phyloP scores from a whole-genome alignment of 2,329 filamentous ascomycete species.

The Trichoderma oligosporum region DNA sequence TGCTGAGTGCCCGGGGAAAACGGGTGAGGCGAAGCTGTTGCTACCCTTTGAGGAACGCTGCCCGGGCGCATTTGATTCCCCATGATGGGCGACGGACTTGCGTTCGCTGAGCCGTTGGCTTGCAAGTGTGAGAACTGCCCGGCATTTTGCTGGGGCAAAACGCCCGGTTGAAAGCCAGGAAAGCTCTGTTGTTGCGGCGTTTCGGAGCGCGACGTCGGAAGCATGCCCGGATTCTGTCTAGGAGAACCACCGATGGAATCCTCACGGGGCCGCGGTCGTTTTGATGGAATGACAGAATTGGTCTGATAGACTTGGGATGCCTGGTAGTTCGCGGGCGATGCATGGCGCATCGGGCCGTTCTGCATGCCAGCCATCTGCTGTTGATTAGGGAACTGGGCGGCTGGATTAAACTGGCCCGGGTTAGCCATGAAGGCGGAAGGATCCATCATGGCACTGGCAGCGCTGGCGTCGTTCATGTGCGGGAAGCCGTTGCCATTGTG shows the following conservation, averaged over 20 bases:
- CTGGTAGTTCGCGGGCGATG: constrained; percentile 61
- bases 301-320: constrained; percentile 63
- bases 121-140: constrained; percentile 78
- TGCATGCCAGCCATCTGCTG: constrained; percentile 63
- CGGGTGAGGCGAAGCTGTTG: constrained; percentile 87
- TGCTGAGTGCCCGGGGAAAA: constrained; percentile 76
- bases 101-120: constrained; percentile 73
- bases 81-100: constrained; percentile 91
- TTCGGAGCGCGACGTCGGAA: constrained; percentile 82
- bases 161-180: constrained; percentile 63
- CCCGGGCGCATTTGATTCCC: constrained; percentile 71
- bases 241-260: constrained; percentile 83
- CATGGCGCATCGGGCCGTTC: constrained; percentile 80
- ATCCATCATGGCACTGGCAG: constrained; percentile 59
- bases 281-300: constrained; percentile 83
- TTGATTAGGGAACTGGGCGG: constrained; percentile 51
- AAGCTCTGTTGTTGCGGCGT: constrained; percentile 79
- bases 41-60: constrained; percentile 72
- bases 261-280: constrained; percentile 75
- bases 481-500: constrained; percentile 67
- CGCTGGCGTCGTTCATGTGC: constrained; percentile 60
- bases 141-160: constrained; percentile 59
- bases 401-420: constrained; percentile 57
- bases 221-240: constrained; percentile 66
- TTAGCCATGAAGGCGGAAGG: constrained; percentile 61